Base-by-base conservation (phyloP, 2,329 filamentous ascomycete genomes). In the Aspergillus pseudonomiae region DNA sequence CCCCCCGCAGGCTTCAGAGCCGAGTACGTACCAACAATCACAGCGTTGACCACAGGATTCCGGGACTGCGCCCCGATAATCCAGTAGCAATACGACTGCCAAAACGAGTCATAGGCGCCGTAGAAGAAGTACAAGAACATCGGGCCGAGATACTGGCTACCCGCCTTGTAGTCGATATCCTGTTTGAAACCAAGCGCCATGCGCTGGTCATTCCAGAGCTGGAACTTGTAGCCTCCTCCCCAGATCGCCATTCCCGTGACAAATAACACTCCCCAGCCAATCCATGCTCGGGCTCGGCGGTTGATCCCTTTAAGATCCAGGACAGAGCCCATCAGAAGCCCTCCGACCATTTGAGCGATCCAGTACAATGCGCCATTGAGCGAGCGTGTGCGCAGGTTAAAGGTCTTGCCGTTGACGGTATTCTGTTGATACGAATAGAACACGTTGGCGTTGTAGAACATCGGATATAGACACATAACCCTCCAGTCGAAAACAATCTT, bases 71-170 rank as follows among this genome's bases (percentile, higher is more conserved):
- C 39, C 39, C 39, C 39, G 19, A 41, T 41, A 41, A 41, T 41
- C 93, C 93, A 97, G 84, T 97, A 97, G 53, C 94, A 89, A 71
- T 83, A 87, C 0, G 92, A 93, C 82, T 97, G 94, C 91, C 92
- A 97, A 61, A 89, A 85, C 43, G 94, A 91, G 77, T 97, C 94
- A 71, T 89, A 94, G 78, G 94, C 89, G 48, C 92, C 92, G 76
- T 94, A 96, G 79, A 93, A 93, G 70, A 96, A 91, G 82, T 93
- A 95, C 46, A 96, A 79, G 77, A 96, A 92, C 86, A 96, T 91
- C 16, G 91, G 91, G 0, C 89, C 92, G 60, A 89, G 84, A 75
- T 89, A 94, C 53, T 88, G 88, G 11, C 81, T 76, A 59, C 87
- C 83, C 1, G 81, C 84, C 19, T 41, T 41, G 89, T 91, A 95